These are phyloP conservation scores for Blastobotrys indianensis DNA, from an alignment of 1,139 yeast genomes.

Conservation along the genomic window DNA sequence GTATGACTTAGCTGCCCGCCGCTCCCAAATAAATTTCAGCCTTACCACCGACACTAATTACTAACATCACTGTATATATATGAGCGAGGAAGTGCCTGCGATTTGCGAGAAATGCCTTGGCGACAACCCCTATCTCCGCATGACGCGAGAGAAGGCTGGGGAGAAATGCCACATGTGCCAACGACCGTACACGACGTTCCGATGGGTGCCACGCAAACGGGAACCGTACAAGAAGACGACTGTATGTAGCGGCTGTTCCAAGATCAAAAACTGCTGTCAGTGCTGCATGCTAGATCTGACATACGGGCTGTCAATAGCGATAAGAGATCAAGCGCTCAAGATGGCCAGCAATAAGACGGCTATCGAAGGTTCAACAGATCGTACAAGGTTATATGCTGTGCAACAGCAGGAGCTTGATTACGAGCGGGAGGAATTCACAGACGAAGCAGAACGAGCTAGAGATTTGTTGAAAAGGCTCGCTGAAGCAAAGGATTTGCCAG, in stretches of 20 bases:
- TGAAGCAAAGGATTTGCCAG: constrained; percentile 23
- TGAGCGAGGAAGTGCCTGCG: constrained; percentile 45
- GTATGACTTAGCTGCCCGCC: no score
- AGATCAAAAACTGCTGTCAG: constrained; percentile 79
- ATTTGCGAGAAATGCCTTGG: constrained; percentile 76
- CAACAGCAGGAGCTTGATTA: constrained; percentile 10
- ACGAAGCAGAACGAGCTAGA: constrained; percentile 33
- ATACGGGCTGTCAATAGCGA: constrained; percentile 69
- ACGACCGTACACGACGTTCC: constrained; percentile 72
- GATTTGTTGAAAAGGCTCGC: constrained; percentile 40
- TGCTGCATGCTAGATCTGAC: constrained; percentile 76
- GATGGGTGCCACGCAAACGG: constrained; percentile 49
- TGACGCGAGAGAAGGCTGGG: constrained; percentile 70
- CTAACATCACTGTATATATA: no score
- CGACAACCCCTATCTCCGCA: constrained; percentile 52
- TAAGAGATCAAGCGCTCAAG: constrained; percentile 76
- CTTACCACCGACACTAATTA: no score
- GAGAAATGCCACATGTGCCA: constrained; percentile 67
- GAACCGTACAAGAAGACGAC: constrained; percentile 26
- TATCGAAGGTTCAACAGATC: constrained; percentile 29
- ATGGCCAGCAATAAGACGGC: constrained; percentile 42
- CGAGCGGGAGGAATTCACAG: constrained; percentile 10
- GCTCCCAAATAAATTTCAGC: no score
- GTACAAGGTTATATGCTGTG: constrained; percentile 8
- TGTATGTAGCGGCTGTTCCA: constrained; percentile 74